These are phyloP conservation scores for Clavulina sp. DNA, from an alignment of 768 basidiomycete species.

Conservation along the genomic window DNA sequence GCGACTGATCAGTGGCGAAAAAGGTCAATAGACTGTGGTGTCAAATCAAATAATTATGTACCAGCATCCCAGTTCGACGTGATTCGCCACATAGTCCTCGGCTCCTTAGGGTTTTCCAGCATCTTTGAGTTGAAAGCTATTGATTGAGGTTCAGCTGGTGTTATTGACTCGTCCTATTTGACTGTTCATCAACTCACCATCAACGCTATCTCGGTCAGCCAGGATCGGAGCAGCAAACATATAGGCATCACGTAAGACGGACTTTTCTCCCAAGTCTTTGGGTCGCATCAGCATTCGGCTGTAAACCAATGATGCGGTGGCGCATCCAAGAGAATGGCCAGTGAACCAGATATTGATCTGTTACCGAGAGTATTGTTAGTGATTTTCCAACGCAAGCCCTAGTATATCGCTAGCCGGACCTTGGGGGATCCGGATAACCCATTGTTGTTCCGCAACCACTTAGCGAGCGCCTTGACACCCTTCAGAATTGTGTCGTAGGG, in stretches of 20 bases:
- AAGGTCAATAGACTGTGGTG: neutral
- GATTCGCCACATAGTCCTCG: conserved; percentile 9
- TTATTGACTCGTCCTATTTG: neutral
- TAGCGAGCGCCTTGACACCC: conserved; percentile 4
- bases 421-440: conserved; percentile 2
- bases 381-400: neutral
- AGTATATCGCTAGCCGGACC: conserved; percentile 4
- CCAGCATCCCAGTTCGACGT: neutral
- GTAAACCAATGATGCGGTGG: conserved; percentile 9
- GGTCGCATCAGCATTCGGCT: neutral
- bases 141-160: neutral
- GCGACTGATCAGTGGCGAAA: too few species aligned
- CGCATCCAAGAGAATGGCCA: conserved; percentile 10
- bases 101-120: conserved; percentile 1
- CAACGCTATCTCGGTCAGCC: conserved; percentile 4
- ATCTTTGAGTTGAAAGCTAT: conserved; percentile 1
- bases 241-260: conserved; percentile 6
- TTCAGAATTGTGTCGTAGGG: conserved; percentile 10
- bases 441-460: conserved; percentile 5
- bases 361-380: neutral
- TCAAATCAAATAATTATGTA: conserved; percentile 10
- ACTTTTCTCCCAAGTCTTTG: conserved; percentile 6
- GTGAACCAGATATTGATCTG: conserved; percentile 6
- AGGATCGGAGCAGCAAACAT: conserved; percentile 6
- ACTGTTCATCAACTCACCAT: neutral